Base-by-base conservation (phyloP, 2,329 filamentous ascomycete species). In the Trichoderma afroharzianum region DNA sequence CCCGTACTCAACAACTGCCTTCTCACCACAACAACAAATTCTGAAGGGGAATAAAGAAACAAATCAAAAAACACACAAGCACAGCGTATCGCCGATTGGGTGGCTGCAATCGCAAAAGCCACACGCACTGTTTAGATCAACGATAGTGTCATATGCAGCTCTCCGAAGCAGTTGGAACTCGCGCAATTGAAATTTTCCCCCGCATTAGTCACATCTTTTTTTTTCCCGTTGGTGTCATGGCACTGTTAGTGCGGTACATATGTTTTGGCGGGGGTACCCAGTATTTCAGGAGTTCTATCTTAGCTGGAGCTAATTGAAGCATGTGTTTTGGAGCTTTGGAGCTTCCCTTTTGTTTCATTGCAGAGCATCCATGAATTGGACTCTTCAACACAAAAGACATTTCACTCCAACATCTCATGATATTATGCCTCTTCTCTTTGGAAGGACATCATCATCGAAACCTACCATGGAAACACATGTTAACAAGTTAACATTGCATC, bases 171-270 rank as follows among this genome's bases (percentile, higher is more conserved):
- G 6, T 36, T 24, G 33, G 43, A 50, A 50, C 43, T 39, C 26
- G 33, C 21, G 47, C 63, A 33, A 5, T 6, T 28, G 8, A 58
- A 68, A 68, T 32, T 59, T 33, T 59, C 64, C 64, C 64, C 64
- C 64, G 64, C 64, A 68, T 36, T 68, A 59, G 28, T 7, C n/a
- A 28, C 47, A 28, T n/a, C 32, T 21, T 33, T 59, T 21, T 33
- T 59, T 21, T 21, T 66, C 9, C n/a, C 6, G 12, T 21, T 30
- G 18, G 57, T 33, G 26, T 26, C 32, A 11, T 26, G 14, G 36
- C 3, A 2, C 1, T 33, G 36, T 68, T 68, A 68, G 55, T 50
- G 36, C 26, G 30, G 4, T 24, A 30, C 64, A n/a, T 59, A 0
- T 1, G 8, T 50, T 58, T 28, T 55, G 9, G 43, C 30, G 7